Base-by-base conservation (phyloP, 2,329 filamentous ascomycete genomes). In the Hypoxylon sp. region DNA sequence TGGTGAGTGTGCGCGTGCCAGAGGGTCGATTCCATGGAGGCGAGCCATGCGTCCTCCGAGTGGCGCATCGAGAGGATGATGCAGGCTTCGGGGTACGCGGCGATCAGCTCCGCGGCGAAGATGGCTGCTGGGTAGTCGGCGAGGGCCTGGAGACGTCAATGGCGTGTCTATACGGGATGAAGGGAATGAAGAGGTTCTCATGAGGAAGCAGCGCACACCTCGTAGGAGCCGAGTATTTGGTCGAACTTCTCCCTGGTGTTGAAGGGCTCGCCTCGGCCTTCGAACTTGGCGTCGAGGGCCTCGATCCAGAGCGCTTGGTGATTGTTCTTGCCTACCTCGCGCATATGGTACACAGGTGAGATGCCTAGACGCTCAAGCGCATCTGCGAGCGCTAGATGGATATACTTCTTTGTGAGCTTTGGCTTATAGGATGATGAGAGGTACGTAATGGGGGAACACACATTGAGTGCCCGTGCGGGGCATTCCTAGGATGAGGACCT, bases 31-130 rank as follows among this genome's bases (percentile, higher is more conserved):
- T 72, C 71, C 79, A 80, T 81, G 61, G 79, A 86, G 68, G 82
- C 82, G 74, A 86, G 83, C 88, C 88, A 90, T 55, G 84, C 83
- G 71, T 89, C 85, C 13, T 89, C 85, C 53, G 89, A 49, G 46
- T 50, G 84, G 22, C 88, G 83, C 37, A 83, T 86, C 2, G 87
- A 88, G 64, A 90, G 79, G 51, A 91, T 85, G 67, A 90, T 82
- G 78, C 88, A 88, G 14, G 88, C 88, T 57, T 90, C 86, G 3
- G 88, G 88, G 75, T 91, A 90, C 11, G 88, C 87, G 68, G 85
- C 83, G 49, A 89, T 86, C 49, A 91, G 81, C 75, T 91, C 88
- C 72, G 85, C 83, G 11, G 86, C 84, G 74, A 91, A 79, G 46
- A 79, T 75, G 58, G 76, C 70, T 13, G 75, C 72, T 5, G 77